Percentiles rank a stretch among this genome's conserved stretches.
phyloP scores from a whole-genome alignment of 2,329 filamentous ascomycete genomes.

The Endocalyx cinctus region DNA sequence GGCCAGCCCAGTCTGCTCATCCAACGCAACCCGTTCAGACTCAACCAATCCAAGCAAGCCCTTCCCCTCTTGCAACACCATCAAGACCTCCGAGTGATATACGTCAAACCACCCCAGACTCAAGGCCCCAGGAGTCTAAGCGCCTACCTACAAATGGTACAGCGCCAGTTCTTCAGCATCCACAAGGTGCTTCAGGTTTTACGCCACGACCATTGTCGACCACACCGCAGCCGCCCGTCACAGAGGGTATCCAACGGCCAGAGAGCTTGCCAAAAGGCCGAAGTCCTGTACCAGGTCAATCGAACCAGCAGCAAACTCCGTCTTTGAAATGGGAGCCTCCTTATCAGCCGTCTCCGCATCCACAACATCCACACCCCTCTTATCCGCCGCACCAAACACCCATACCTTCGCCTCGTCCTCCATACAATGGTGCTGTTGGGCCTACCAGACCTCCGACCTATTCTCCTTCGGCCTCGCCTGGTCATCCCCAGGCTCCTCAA shows the following conservation, averaged over 20 bases:
- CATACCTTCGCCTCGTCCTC: conserved; percentile 24
- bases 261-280: conserved; percentile 26
- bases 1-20: too few relatives aligned
- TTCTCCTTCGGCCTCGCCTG: conserved; percentile 16
- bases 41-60: conserved; percentile 15
- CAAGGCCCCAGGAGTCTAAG: conserved; percentile 16
- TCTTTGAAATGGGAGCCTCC: conserved; percentile 38
- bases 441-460: conserved; percentile 22
- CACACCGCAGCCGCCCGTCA: conserved; percentile 18
- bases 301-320: conserved; percentile 23
- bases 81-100: conserved; percentile 17
- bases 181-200: conserved; percentile 29
- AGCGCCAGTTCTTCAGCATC: conserved; percentile 35
- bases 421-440: conserved; percentile 19
- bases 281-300: conserved; percentile 24
- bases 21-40: too few relatives aligned
- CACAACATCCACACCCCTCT: conserved; percentile 18
- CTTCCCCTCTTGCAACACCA: conserved; percentile 17
- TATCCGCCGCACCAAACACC: conserved; percentile 28
- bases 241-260: conserved; percentile 30
- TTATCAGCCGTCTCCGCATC: conserved; percentile 28
- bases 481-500: conserved; percentile 21
- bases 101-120: conserved; percentile 19
- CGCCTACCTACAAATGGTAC: conserved; percentile 16
- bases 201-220: conserved; percentile 21